These are phyloP conservation scores for Metarhizium sp. DNA, from an alignment of 2,329 filamentous ascomycete genomes.

Conservation along the genomic window DNA sequence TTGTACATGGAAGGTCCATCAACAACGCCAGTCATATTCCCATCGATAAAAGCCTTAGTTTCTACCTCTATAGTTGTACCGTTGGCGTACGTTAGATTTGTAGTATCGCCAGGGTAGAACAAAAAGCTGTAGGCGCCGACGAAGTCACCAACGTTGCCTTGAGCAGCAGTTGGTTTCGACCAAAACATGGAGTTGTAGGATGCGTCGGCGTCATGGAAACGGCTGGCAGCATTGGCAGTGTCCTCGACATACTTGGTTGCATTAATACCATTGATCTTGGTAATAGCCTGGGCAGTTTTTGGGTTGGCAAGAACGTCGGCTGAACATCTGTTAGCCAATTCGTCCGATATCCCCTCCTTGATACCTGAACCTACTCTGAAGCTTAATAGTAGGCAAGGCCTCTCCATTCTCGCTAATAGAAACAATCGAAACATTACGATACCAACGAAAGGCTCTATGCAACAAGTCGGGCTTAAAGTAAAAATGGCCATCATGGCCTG, in stretches of 20 bases:
- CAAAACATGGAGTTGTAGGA: conserved; percentile 31
- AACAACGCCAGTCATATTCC: conserved; percentile 18
- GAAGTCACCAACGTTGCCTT: conserved; percentile 18
- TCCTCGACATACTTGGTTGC: conserved; percentile 15
- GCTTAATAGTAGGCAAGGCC: conserved; percentile 12
- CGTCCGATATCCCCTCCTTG: neutral
- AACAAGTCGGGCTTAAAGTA: conserved; percentile 12
- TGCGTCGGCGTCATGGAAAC: conserved; percentile 16
- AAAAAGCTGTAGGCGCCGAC: conserved; percentile 16
- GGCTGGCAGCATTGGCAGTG: conserved; percentile 10
- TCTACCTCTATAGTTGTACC: conserved; percentile 20
- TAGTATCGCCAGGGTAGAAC: conserved; percentile 21
- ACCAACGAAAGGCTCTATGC: conserved; percentile 7
- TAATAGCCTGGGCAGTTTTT: conserved; percentile 13
- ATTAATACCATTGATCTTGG: conserved; percentile 17
- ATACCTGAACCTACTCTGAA: conserved; percentile 9
- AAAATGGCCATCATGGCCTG: conserved; percentile 57
- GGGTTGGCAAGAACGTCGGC: conserved; percentile 12
- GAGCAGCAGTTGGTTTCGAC: conserved; percentile 11
- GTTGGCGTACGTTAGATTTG: conserved; percentile 26
- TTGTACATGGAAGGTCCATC: conserved; percentile 24
- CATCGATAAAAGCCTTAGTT: conserved; percentile 21
- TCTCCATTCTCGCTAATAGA: conserved; percentile 24
- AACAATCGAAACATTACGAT: conserved; percentile 24
- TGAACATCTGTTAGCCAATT: neutral